phyloP scores from a whole-genome alignment of 2,329 filamentous ascomycete species.

The Pestalotiopsis sp. region DNA sequence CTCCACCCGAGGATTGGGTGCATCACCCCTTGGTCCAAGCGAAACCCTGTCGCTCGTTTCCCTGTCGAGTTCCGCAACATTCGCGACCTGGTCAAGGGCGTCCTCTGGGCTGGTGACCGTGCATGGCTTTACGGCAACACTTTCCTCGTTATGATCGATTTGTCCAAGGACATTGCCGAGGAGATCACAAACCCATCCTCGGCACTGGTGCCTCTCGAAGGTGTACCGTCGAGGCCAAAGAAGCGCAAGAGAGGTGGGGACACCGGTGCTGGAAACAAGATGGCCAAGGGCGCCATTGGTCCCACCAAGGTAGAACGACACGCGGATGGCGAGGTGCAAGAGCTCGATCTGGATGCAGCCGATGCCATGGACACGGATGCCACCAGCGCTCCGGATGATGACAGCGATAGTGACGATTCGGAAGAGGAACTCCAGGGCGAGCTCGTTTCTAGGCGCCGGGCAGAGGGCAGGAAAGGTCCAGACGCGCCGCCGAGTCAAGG shows the following conservation, averaged over 20 bases:
- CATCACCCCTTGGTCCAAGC: conserved; percentile 82
- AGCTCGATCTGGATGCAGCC: conserved; percentile 28
- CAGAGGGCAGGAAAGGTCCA: conserved; percentile 29
- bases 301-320: conserved; percentile 32
- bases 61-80: conserved; percentile 75
- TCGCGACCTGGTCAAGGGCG: conserved; percentile 80
- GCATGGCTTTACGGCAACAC: conserved; percentile 86
- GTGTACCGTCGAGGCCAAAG: conserved; percentile 35
- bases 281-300: conserved; percentile 43
- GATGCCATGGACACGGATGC: conserved; percentile 34
- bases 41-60: conserved; percentile 76
- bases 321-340: conserved; percentile 24
- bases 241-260: conserved; percentile 60
- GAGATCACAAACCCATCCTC: conserved; percentile 33
- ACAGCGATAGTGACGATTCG: conserved; percentile 36
- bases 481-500: conserved; percentile 22
- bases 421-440: conserved; percentile 36
- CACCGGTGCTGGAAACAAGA: conserved; percentile 57
- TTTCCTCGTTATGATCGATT: conserved; percentile 92
- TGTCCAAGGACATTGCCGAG: conserved; percentile 67
- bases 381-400: conserved; percentile 27
- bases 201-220: conserved; percentile 29
- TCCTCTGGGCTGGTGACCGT: conserved; percentile 78
- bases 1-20: conserved; percentile 79
- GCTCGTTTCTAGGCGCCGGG: conserved; percentile 30